Conservation (phyloP, 805 yeast genomes). For the Sugiyamaella marilandica region DNA sequence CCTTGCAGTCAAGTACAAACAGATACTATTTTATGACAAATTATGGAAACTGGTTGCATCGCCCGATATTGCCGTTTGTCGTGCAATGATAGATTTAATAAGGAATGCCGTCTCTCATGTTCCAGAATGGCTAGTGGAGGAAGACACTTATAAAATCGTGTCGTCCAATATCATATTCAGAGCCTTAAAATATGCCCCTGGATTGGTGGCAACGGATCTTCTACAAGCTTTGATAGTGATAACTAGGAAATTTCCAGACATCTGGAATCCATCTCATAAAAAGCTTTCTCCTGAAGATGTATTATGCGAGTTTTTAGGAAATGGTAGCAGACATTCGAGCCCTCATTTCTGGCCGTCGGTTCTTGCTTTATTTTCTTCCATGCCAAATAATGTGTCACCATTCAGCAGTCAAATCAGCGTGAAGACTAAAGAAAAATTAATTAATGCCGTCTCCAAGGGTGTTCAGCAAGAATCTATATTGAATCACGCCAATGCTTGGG, state of each 20-base stretch:
- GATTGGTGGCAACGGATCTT: constrained; percentile 25
- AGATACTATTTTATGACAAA: constrained; percentile 39
- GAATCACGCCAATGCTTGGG: constrained; percentile 18
- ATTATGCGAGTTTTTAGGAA: constrained; percentile 14
- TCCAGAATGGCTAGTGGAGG: constrained; percentile 14
- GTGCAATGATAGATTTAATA: constrained; percentile 38
- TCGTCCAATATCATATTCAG: constrained; percentile 18
- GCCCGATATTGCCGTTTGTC: constrained; percentile 41
- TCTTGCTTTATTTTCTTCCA: constrained; percentile 16
- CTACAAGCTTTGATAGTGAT: constrained; percentile 37
- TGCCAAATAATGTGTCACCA: constrained; percentile 17
- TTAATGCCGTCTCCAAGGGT: constrained; percentile 15
- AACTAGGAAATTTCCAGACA: constrained; percentile 38
- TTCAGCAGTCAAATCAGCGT: constrained; percentile 7
- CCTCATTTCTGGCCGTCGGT: constrained; percentile 21
- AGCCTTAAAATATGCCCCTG: constrained; percentile 18
- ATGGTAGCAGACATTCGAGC: constrained; percentile 16
- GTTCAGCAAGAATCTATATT: constrained; percentile 2
- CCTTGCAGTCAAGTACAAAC: constrained; percentile 21
- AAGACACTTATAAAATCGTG: constrained; percentile 4
- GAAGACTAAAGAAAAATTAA: constrained; percentile 6
- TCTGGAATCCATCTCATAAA: constrained; percentile 24
- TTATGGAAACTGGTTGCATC: constrained; percentile 43
- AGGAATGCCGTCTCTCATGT: constrained; percentile 27
- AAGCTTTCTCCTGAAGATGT: constrained; percentile 18